Evolutionary conservation across 805 yeast genomes (phyloP), one percentile per base, ranked within the genome.

Genomic region (Isabelozyma gotoi): DNA sequence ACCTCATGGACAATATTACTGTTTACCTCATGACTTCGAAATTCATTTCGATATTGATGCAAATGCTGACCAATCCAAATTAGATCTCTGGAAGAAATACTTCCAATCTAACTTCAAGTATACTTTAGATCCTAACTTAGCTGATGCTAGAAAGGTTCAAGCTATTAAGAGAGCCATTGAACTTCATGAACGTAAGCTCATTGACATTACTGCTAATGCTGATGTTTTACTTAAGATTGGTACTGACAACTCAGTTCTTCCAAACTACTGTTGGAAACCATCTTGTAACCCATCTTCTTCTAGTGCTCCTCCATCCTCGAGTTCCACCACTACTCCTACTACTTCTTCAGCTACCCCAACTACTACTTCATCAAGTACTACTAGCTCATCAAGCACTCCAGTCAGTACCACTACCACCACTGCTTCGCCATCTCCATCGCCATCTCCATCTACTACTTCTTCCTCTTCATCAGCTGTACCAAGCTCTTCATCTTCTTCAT

Each of bases 21-120:
- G 64, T 51, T 54, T 60, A 40, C 65, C 64, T 27, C 41, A 46
- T 21, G 49, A 46, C 29, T 58, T 60, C 45, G 45, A 47, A 14
- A 53, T 60, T 39, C 33, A 44, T n/a, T 44, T 43, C 42, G 47
- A 51, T 34, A 47, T 52, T 41, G 19, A 33, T 12, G 39, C 45
- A 1, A 40, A 43, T 38, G 41, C 46, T 39, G 18, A 29, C 24
- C 5, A 5, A n/a, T 15, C 21, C 14, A 38, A 20, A 11, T 38
- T 38, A 11, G 34, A 14, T 12, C 14, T 38, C 7, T 24, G 40
- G 34, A 27, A 24, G n/a, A 10, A 21, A 24, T 27, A 38, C 15
- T 38, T 38, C 40, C 6, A 11, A 7, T 5, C 33, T 15, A 34
- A 38, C 14, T 8, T 35, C 21, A n/a, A 19, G 15, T 40, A 33